phyloP scores from a whole-genome alignment of 768 basidiomycete genomes.

The Suillus placidus region DNA sequence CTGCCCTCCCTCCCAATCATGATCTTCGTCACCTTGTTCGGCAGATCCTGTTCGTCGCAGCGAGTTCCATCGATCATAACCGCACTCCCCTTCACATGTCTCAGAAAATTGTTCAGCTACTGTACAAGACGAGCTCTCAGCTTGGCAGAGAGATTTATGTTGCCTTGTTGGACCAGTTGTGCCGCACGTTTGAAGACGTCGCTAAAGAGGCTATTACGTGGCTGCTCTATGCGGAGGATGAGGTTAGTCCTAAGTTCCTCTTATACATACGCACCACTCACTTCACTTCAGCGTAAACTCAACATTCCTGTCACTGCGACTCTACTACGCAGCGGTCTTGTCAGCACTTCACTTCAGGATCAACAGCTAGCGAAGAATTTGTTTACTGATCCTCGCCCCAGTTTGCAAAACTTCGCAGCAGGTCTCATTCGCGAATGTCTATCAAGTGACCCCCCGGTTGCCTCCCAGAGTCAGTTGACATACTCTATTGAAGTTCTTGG shows the following conservation, averaged over 20 bases:
- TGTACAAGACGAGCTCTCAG: slow-evolving; percentile 87
- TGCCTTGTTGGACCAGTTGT: slow-evolving; percentile 84
- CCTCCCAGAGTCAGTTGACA: slow-evolving; percentile 77
- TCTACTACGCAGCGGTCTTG: slow-evolving; percentile 80
- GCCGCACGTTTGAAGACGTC: slow-evolving; percentile 87
- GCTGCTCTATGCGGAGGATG: slow-evolving; percentile 95
- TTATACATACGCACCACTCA: slow-evolving; percentile 7
- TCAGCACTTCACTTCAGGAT: slow-evolving; percentile 79
- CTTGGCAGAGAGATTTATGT: slow-evolving; percentile 94
- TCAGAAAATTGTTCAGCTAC: slow-evolving; percentile 92
- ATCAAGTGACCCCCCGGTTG: slow-evolving; percentile 77
- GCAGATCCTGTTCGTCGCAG: slow-evolving; percentile 82
- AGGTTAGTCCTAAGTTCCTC: slow-evolving; percentile 52
- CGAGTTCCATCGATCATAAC: slow-evolving; percentile 75
- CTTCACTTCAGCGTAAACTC: slow-evolving; percentile 76
- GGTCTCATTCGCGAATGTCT: slow-evolving; percentile 86
- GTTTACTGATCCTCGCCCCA: slow-evolving; percentile 74
- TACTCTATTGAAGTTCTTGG: slow-evolving; percentile 80
- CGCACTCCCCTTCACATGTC: slow-evolving; percentile 91
- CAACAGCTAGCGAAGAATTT: slow-evolving; percentile 88
- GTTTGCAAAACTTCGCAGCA: slow-evolving; percentile 78
- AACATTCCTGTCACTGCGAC: slow-evolving; percentile 94
- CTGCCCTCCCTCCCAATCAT: slow-evolving; percentile 76
- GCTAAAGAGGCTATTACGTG: slow-evolving; percentile 96
- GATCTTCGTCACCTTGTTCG: slow-evolving; percentile 85